Base-by-base conservation (phyloP, 23 red algal species). In the Gracilaria vermiculophylla region DNA sequence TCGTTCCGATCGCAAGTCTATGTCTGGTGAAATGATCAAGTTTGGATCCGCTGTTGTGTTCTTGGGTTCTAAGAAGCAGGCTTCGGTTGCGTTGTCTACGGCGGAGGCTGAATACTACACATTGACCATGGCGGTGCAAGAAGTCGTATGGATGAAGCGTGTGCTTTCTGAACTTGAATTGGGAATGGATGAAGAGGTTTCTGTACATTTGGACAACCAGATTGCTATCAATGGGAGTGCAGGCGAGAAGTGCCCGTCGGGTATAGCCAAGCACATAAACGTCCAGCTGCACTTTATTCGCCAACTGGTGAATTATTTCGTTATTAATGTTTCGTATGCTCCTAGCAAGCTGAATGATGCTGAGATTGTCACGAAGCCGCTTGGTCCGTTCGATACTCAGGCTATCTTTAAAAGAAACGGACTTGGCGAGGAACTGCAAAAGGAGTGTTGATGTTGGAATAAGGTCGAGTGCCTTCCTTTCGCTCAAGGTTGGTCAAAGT, bases 251-350 rank as follows among this genome's bases (percentile, higher is more conserved):
- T 81, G 24, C 31, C 77, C 77, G 2, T 81, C 77, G 4, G 77
- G 77, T 58, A 4, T 48, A 13, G 77, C 77, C 3, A 81, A 81
- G 49, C 77, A 81, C 50, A 81, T 58, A 3, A 27, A 81, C 31
- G 77, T 57, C 19, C 27, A 53, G 34, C 3, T 39, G 32, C 52
- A 81, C 19, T 81, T 81, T 31, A 40, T 56, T 61, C 8, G 23
- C 19, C n/a, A 81, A 2, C 50, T 81, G 39, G 50, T 81, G 3
- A 58, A 62, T 3, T 9, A 40, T 3, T 58, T 1, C 21, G 2
- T 45, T 3, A 56, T 81, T 11, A 29, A 58, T 23, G 24, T 62
- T 1, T n/a, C 34, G 49, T 81, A 81, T 81, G 55, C 61, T 3
- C 37, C 50, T 3, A 76, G 70, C 20, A 28, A 54, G 13, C 14